These are phyloP conservation scores for Apiospora koreana DNA, from an alignment of 2,329 filamentous ascomycete species.

Conservation along the genomic window DNA sequence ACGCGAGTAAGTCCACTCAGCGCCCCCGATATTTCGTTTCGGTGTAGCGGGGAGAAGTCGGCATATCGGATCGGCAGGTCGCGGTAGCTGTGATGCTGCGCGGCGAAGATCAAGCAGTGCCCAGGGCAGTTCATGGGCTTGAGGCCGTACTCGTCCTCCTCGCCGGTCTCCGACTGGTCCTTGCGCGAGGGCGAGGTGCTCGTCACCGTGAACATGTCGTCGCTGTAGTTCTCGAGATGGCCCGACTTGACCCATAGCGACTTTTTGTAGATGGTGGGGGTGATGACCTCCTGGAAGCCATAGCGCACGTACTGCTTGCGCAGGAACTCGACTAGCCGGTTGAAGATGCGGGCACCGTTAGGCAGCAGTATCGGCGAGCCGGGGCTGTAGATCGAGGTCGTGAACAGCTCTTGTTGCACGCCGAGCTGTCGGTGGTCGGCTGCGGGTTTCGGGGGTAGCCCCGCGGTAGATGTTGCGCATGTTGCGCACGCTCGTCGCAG, in stretches of 20 bases:
- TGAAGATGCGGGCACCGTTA: conserved; percentile 80
- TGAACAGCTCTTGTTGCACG: conserved; percentile 74
- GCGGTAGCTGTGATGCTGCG: conserved; percentile 82
- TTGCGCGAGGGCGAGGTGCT: conserved; percentile 49
- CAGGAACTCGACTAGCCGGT: conserved; percentile 78
- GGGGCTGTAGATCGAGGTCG: conserved; percentile 76
- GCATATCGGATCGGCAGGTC: conserved; percentile 91
- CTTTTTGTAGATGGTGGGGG: conserved; percentile 88
- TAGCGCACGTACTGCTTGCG: conserved; percentile 82
- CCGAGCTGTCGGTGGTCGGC: conserved; percentile 63
- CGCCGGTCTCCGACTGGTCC: conserved; percentile 30
- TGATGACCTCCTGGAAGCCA: conserved; percentile 86
- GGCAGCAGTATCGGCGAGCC: conserved; percentile 85
- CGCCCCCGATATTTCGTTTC: conserved; percentile 93
- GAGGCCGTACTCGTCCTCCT: conserved; percentile 54
- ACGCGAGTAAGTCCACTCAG: conserved; percentile 89
- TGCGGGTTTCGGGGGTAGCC: conserved; percentile 26
- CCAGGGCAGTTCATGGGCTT: conserved; percentile 99
- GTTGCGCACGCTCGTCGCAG: conserved; percentile 30
- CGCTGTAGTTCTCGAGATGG: conserved; percentile 85
- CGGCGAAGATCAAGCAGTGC: conserved; percentile 85
- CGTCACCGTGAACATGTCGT: conserved; percentile 87
- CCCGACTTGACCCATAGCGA: conserved; percentile 84
- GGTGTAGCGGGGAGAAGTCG: conserved; percentile 92
- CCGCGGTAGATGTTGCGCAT: conserved; percentile 27